Conservation (phyloP, 163 green algal species). For the Volvox carteri region DNA sequence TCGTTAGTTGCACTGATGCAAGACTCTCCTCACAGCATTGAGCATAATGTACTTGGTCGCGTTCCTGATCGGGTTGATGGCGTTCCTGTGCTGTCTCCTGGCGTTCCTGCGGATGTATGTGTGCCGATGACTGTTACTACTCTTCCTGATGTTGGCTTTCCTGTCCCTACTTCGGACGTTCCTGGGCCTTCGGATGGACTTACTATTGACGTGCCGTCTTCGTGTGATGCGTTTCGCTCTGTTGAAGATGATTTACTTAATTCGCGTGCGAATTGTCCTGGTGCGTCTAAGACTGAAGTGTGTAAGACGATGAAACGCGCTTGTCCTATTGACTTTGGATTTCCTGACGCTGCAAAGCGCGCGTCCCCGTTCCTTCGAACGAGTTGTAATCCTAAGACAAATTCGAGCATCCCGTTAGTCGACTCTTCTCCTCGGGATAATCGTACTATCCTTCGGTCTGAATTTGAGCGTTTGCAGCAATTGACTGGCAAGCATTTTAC, state of each 20-base stretch:
- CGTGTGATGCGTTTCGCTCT: background rate
- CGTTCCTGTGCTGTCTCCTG: background rate
- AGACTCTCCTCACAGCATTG: no score
- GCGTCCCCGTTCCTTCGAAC: background rate
- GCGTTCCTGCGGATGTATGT: background rate
- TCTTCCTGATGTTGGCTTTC: background rate
- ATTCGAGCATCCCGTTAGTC: background rate
- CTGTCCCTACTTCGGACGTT: background rate
- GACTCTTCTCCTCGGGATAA: background rate
- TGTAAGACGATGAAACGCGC: background rate
- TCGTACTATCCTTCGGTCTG: background rate
- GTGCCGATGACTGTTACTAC: background rate
- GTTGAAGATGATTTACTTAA: background rate
- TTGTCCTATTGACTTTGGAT: background rate
- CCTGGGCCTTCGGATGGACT: background rate
- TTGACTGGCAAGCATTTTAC: slow-evolving; percentile 3
- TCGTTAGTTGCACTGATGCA: background rate
- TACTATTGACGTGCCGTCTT: background rate
- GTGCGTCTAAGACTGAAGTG: background rate
- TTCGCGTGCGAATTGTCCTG: no score
- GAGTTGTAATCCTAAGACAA: background rate
- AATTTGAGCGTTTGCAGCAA: slow-evolving; percentile 12
- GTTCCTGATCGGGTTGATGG: background rate
- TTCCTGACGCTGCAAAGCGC: background rate
- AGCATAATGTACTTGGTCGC: no score